phyloP scores from a whole-genome alignment of 768 basidiomycete genomes.

The Atractiella rhizophila region DNA sequence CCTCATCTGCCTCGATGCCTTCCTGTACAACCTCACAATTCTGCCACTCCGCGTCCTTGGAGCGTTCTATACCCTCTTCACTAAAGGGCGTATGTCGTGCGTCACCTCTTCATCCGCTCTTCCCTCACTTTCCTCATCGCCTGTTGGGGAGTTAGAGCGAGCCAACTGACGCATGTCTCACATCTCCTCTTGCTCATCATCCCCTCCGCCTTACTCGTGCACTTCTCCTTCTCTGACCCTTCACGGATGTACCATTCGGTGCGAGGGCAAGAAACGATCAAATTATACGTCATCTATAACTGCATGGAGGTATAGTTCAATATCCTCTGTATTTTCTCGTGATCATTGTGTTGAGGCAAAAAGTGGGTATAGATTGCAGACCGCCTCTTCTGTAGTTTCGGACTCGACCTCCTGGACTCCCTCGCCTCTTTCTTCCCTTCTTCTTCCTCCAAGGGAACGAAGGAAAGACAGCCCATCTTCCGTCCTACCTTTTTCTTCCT shows the following conservation, averaged over 20 bases:
- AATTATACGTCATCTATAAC: slow-evolving; percentile 96
- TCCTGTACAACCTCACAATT: slow-evolving; percentile 92
- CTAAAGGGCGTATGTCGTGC: slow-evolving; percentile 17
- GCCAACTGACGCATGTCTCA: no score
- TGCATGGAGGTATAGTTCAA: slow-evolving; percentile 57
- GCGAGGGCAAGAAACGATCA: slow-evolving; percentile 92
- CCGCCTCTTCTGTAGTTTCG: slow-evolving; percentile 76
- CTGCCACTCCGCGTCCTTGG: slow-evolving; percentile 64
- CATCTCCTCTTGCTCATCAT: slow-evolving; percentile 45
- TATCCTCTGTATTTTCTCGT: background rate
- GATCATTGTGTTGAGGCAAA: background rate
- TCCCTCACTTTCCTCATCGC: no score
- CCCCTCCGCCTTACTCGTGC: slow-evolving; percentile 47
- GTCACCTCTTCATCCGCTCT: no score
- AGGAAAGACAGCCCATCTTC: slow-evolving; percentile 30
- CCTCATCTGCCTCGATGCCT: slow-evolving; percentile 80
- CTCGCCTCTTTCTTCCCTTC: slow-evolving; percentile 85
- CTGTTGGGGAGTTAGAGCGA: no score
- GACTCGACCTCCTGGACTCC: slow-evolving; percentile 90
- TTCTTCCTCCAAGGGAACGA: slow-evolving; percentile 50
- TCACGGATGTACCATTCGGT: slow-evolving; percentile 97
- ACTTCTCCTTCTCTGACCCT: slow-evolving; percentile 71
- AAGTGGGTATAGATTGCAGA: slow-evolving; percentile 51
- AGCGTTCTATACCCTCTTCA: slow-evolving; percentile 29
- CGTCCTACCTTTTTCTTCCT: slow-evolving; percentile 61